A percentile compares a stretch with the other conserved stretches of the same genome.
phyloP scores from a whole-genome alignment of 2,329 filamentous ascomycete genomes.

The Phoma sp. region DNA sequence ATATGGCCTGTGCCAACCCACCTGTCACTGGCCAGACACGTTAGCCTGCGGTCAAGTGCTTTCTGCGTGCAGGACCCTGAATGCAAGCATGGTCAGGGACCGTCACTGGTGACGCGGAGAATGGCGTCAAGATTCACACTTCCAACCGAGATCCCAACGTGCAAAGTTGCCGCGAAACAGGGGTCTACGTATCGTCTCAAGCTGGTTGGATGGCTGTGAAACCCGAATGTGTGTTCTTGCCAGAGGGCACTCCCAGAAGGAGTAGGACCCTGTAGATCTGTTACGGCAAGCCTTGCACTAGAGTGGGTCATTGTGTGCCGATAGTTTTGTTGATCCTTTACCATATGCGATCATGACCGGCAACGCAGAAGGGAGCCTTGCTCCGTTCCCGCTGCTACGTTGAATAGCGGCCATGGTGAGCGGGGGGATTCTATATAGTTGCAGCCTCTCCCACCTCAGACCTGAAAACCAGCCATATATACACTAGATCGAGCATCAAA shows the following conservation, averaged over 20 bases:
- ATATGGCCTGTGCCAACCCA: slow-evolving; percentile 7
- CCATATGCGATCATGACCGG: slow-evolving; percentile 25
- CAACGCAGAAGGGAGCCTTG: slow-evolving; percentile 4
- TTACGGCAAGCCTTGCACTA: slow-evolving; percentile 28
- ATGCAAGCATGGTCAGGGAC: slow-evolving; percentile 20
- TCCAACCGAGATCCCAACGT: slow-evolving; percentile 2
- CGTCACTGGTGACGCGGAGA: slow-evolving; percentile 25
- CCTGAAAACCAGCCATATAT: slow-evolving; percentile 4
- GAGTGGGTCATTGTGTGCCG: slow-evolving; percentile 28
- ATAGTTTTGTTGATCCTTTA: slow-evolving; percentile 34
- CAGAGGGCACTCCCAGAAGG: slow-evolving; percentile 1
- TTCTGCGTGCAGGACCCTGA: slow-evolving; percentile 25
- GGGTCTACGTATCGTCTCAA: slow-evolving; percentile 17
- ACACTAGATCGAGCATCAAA: background rate
- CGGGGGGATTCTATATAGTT: slow-evolving; percentile 31
- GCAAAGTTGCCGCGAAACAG: slow-evolving; percentile 12
- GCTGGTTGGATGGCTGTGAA: slow-evolving; percentile 19
- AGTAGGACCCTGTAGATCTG: slow-evolving; percentile 46
- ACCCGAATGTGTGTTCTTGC: slow-evolving; percentile 1
- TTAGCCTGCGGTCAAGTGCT: slow-evolving; percentile 14
- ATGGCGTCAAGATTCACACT: slow-evolving; percentile 16
- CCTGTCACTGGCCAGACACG: slow-evolving; percentile 15
- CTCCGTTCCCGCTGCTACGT: slow-evolving; percentile 19
- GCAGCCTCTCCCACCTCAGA: background rate
- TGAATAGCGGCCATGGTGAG: slow-evolving; percentile 11